Evolutionary conservation across 345 rosid species (phyloP).

Genomic region (Syzygium grande): DNA sequence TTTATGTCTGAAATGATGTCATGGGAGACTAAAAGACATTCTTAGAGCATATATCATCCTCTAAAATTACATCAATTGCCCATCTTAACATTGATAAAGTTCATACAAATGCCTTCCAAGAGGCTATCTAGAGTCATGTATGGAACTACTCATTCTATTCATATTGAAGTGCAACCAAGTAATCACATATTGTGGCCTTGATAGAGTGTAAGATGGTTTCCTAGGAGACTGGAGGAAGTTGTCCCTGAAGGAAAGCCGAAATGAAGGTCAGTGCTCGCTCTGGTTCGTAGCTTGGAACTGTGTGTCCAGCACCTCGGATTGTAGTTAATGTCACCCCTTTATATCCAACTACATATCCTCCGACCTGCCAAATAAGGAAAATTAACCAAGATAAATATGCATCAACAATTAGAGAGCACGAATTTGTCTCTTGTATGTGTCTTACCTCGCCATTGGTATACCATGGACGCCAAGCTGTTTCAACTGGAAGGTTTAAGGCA

Average conservation of each 20-base stretch:
- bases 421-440: not conserved
- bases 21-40: too few species aligned
- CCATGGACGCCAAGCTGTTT: slow-evolving; percentile 38
- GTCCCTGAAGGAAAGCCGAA: slow-evolving; percentile 34
- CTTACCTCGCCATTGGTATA: slow-evolving; percentile 27
- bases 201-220: not conserved
- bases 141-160: too few species aligned
- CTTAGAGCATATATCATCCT: not conserved
- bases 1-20: too few species aligned
- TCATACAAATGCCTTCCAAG: not conserved
- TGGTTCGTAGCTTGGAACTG: slow-evolving; percentile 46
- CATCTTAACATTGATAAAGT: not conserved
- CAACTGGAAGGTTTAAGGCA: slow-evolving; percentile 12
- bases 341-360: slow-evolving; percentile 38
- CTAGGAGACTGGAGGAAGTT: slow-evolving; percentile 13
- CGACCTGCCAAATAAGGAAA: slow-evolving; percentile 19
- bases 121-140: not conserved
- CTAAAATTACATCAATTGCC: not conserved
- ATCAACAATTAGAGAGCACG: not conserved
- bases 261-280: slow-evolving; percentile 27
- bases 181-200: not conserved
- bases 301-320: slow-evolving; percentile 39
- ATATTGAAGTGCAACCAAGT: not conserved
- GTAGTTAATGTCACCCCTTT: slow-evolving; percentile 24
- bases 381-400: not conserved